These are phyloP conservation scores for Talaromyces amestolkiae DNA, from an alignment of 2,329 filamentous ascomycete species.

Conservation along the genomic window DNA sequence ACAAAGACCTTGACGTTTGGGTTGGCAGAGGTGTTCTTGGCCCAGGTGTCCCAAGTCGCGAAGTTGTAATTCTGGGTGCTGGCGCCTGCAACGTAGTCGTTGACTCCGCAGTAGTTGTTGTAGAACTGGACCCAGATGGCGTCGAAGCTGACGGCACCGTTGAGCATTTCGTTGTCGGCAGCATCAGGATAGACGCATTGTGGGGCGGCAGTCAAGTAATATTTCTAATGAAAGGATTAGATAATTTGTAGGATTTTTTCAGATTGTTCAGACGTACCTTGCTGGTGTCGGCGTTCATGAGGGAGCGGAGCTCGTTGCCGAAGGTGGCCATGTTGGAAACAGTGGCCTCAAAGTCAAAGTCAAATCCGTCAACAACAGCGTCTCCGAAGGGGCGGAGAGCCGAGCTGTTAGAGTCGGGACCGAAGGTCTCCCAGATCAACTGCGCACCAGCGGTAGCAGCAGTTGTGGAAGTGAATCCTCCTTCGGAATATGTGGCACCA, in stretches of 20 bases:
- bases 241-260: not conserved
- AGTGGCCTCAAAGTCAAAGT: slow-evolving; percentile 68
- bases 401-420: slow-evolving; percentile 50
- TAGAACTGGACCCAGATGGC: slow-evolving; percentile 66
- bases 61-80: slow-evolving; percentile 59
- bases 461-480: slow-evolving; percentile 57
- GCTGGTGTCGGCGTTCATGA: slow-evolving; percentile 53
- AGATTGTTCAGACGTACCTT: slow-evolving; percentile 33
- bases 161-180: slow-evolving; percentile 57
- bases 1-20: slow-evolving; percentile 60
- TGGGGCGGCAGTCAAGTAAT: slow-evolving; percentile 63
- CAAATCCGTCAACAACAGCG: slow-evolving; percentile 69
- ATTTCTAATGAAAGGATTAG: slow-evolving; percentile 32
- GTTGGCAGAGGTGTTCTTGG: slow-evolving; percentile 57
- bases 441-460: slow-evolving; percentile 59
- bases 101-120: slow-evolving; percentile 65
- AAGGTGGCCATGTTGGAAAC: slow-evolving; percentile 62
- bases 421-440: slow-evolving; percentile 69
- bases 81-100: slow-evolving; percentile 49
- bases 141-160: slow-evolving; percentile 56
- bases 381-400: slow-evolving; percentile 64
- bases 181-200: slow-evolving; percentile 67
- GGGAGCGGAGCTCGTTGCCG: slow-evolving; percentile 54
- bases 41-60: slow-evolving; percentile 64
- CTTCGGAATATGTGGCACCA: slow-evolving; percentile 67